Evolutionary conservation across 1,284 basidiomycete species (phyloP).

Genomic region (Uromyces viciae-fabae): DNA sequence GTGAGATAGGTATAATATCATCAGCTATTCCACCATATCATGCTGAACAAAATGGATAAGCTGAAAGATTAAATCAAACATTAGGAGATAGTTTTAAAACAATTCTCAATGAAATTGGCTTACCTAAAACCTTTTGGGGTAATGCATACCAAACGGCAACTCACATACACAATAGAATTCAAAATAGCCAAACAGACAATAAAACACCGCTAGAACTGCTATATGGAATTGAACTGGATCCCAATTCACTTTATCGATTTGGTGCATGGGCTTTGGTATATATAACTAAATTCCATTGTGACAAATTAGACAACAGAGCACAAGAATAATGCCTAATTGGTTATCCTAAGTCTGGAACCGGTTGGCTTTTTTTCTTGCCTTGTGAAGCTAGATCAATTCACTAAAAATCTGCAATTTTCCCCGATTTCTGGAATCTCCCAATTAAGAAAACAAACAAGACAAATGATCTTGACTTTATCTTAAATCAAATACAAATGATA

Average conservation of each 20-base stretch:
- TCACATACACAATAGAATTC: background rate
- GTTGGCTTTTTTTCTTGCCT: background rate
- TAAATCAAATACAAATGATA: background rate
- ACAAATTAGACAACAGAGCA: background rate
- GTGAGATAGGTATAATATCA: background rate
- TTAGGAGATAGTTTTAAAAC: background rate
- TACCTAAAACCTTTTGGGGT: background rate
- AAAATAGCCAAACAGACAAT: background rate
- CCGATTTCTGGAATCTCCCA: background rate
- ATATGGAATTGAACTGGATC: background rate
- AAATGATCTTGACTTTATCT: background rate
- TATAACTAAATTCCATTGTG: background rate
- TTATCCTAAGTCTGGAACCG: background rate
- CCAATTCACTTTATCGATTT: background rate
- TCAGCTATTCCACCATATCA: background rate
- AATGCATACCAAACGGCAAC: background rate
- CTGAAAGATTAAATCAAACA: background rate
- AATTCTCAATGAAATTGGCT: background rate
- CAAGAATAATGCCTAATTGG: background rate
- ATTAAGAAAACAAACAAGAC: background rate
- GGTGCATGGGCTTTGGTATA: background rate
- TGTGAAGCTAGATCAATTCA: background rate
- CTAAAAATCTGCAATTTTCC: background rate
- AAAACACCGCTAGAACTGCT: background rate
- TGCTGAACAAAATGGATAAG: background rate